Evolutionary conservation across 2,329 filamentous ascomycete species (phyloP).

Genomic region (Neonectria sp.): DNA sequence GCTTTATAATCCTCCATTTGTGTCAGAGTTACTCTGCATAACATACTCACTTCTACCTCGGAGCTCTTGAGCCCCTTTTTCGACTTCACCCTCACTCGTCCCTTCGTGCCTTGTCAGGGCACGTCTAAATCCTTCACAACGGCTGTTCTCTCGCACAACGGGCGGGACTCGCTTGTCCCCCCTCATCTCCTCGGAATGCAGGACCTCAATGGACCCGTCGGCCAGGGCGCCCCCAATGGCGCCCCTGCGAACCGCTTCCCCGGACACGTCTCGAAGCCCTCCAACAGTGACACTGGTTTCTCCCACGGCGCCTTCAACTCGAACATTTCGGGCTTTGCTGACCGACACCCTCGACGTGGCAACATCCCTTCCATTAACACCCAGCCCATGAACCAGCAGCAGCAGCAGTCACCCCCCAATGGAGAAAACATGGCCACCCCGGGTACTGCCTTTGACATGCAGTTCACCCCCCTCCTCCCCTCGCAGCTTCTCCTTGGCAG

Average conservation of each 20-base stretch:
- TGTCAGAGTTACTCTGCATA: conserved; percentile 42
- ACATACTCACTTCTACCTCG: conserved; percentile 38
- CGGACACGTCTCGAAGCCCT: conserved; percentile 84
- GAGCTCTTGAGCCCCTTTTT: conserved; percentile 33
- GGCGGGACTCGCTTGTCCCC: conserved; percentile 89
- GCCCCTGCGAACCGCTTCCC: conserved; percentile 75
- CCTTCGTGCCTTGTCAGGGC: conserved; percentile 54
- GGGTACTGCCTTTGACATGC: conserved; percentile 95
- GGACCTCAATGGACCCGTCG: conserved; percentile 79
- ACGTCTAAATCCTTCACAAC: conserved; percentile 79
- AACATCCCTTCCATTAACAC: conserved; percentile 97
- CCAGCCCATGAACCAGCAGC: conserved; percentile 69
- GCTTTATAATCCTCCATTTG: conserved; percentile 43
- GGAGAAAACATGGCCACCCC: conserved; percentile 86
- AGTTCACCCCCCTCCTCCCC: conserved; percentile 95
- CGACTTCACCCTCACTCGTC: conserved; percentile 28
- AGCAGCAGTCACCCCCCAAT: conserved; percentile 62
- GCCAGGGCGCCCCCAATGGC: conserved; percentile 52
- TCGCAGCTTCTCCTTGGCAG: conserved; percentile 95
- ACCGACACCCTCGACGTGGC: conserved; percentile 85
- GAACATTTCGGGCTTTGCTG: conserved; percentile 87
- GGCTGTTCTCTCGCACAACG: conserved; percentile 83
- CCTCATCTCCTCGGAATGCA: conserved; percentile 94
- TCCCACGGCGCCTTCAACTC: conserved; percentile 93
- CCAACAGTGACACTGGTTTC: conserved; percentile 88